A percentile compares a stretch with the other conserved stretches of the same genome.
phyloP scores from a whole-genome alignment of 768 basidiomycete genomes.

The Stropharia rugosoannulata region DNA sequence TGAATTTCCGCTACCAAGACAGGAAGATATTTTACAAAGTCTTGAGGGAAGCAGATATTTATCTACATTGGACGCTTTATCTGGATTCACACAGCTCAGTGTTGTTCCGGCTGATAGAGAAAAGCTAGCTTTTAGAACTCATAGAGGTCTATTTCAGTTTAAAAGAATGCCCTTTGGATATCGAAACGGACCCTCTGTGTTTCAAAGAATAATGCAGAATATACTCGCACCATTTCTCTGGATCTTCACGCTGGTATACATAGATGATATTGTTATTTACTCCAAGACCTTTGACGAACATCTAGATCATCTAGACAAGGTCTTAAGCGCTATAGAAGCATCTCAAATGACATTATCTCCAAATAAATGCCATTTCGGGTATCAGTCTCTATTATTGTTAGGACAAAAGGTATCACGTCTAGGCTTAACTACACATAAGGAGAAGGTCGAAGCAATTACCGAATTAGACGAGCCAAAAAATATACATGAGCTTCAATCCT shows the following conservation, averaged over 20 bases:
- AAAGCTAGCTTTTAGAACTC: constrained; percentile 36
- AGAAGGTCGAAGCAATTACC: constrained; percentile 35
- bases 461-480: constrained; percentile 25
- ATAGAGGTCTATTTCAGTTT: constrained; percentile 40
- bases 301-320: not conserved
- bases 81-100: constrained; percentile 39
- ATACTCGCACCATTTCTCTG: constrained; percentile 34
- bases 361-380: constrained; percentile 36
- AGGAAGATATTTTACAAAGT: constrained; percentile 26
- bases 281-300: constrained; percentile 10
- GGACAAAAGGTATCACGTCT: constrained; percentile 39
- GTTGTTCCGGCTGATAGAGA: constrained; percentile 19
- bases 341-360: too few species aligned
- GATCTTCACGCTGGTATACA: constrained; percentile 39
- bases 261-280: constrained; percentile 41
- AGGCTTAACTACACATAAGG: constrained; percentile 34
- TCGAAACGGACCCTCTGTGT: constrained; percentile 30
- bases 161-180: constrained; percentile 29
- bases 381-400: constrained; percentile 30
- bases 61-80: constrained; percentile 21
- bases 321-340: too few species aligned
- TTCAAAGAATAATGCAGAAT: constrained; percentile 40
- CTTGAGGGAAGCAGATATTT: constrained; percentile 28
- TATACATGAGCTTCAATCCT: constrained; percentile 27
- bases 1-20: constrained; percentile 23